These are phyloP conservation scores for Phallus indusiatus DNA, from an alignment of 768 basidiomycete genomes.

Conservation along the genomic window DNA sequence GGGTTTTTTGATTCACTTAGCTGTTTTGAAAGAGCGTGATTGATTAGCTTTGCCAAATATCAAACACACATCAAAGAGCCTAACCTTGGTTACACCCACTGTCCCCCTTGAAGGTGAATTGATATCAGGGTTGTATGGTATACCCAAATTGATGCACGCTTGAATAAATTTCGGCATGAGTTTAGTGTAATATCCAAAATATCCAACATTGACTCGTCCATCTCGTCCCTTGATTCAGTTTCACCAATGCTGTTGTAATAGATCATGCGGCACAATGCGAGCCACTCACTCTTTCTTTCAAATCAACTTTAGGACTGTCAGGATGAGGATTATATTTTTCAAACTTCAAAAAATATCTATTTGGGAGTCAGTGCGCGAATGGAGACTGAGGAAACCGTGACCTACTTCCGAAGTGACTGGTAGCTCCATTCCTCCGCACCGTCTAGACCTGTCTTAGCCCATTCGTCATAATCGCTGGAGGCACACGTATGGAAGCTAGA, in stretches of 20 bases:
- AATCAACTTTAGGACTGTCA: constrained; percentile 1
- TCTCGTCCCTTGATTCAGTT: neutral
- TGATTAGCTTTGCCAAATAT: neutral
- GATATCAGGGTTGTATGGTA: neutral
- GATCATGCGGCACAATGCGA: neutral
- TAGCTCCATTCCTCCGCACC: constrained; percentile 12
- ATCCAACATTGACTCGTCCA: constrained; percentile 1
- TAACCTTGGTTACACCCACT: constrained; percentile 11
- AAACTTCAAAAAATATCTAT: constrained; percentile 11
- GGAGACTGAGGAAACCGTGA: too few relatives aligned
- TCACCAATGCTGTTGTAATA: neutral
- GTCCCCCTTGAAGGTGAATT: neutral
- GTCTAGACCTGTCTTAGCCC: constrained; percentile 5
- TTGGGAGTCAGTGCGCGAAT: neutral
- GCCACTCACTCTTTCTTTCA: neutral
- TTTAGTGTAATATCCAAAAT: constrained; percentile 4
- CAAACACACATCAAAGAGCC: neutral
- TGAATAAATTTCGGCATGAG: constrained; percentile 3
- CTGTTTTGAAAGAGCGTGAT: neutral
- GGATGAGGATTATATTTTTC: constrained; percentile 11
- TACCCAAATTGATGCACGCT: constrained; percentile 11
- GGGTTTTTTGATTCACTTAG: neutral
- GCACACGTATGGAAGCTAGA: constrained; percentile 10
- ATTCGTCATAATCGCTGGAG: constrained; percentile 14
- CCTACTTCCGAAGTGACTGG: constrained; percentile 7